A percentile compares a stretch with the other conserved stretches of the same genome.
These are phyloP conservation scores for Debaryomycetaceae sp. DNA, from an alignment of 1,139 yeast genomes.

Conservation along the genomic window DNA sequence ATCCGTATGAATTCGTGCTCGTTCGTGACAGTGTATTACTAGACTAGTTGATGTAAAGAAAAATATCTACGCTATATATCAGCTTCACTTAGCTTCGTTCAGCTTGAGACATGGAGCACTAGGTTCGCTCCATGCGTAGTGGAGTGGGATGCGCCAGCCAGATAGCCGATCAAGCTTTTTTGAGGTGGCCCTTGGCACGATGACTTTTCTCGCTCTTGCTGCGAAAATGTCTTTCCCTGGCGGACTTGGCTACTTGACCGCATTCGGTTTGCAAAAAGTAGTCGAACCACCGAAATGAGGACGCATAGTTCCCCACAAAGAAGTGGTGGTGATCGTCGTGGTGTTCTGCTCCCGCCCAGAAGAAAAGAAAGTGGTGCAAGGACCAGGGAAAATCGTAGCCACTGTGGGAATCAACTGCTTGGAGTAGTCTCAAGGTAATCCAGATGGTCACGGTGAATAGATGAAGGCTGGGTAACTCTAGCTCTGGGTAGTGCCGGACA, in stretches of 20 bases:
- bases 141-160: too few relatives aligned
- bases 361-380: conserved; percentile 41
- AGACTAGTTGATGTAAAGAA: too few relatives aligned
- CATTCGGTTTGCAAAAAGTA: conserved; percentile 41
- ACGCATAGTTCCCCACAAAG: conserved; percentile 44
- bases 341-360: conserved; percentile 53
- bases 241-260: conserved; percentile 40
- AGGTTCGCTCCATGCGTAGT: too few relatives aligned
- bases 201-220: conserved; percentile 6
- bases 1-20: too few relatives aligned
- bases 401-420: conserved; percentile 48
- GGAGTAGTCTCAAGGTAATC: conserved; percentile 43
- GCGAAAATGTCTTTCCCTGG: conserved; percentile 34
- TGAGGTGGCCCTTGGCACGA: background rate
- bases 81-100: too few relatives aligned
- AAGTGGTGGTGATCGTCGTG: conserved; percentile 48
- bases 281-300: conserved; percentile 49
- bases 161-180: too few relatives aligned
- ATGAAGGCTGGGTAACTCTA: conserved; percentile 53
- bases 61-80: too few relatives aligned
- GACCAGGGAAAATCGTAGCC: conserved; percentile 52
- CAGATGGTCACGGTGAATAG: conserved; percentile 42
- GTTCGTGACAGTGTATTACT: too few relatives aligned
- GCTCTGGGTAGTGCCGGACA: conserved; percentile 23
- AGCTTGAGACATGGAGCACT: too few relatives aligned